phyloP scores from a whole-genome alignment of 805 yeast genomes.

The Saccharomycopsis javanensis region DNA sequence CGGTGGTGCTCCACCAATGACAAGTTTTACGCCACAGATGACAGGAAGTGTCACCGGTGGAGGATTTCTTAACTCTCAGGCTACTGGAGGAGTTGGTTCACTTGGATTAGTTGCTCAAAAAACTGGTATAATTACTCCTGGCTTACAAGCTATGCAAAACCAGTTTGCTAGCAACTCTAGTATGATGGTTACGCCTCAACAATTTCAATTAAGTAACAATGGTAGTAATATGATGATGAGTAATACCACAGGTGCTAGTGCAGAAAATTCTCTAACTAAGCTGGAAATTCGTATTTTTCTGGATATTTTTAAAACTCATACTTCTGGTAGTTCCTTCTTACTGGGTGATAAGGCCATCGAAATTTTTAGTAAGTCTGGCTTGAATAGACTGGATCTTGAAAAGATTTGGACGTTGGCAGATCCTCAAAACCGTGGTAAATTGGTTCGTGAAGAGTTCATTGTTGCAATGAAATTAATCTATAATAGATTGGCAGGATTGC shows the following conservation, averaged over 20 bases:
- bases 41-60: conserved; percentile 35
- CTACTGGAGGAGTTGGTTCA: conserved; percentile 25
- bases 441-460: conserved; percentile 84
- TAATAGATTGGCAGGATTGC: conserved; percentile 78
- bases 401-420: conserved; percentile 88
- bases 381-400: conserved; percentile 76
- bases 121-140: conserved; percentile 56
- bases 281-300: conserved; percentile 49
- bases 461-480: conserved; percentile 97
- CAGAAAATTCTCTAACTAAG: conserved; percentile 68
- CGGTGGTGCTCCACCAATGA: conserved; percentile 11
- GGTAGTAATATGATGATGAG: conserved; percentile 16
- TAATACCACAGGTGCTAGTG: conserved; percentile 29
- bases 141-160: conserved; percentile 17
- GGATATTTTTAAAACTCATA: conserved; percentile 52
- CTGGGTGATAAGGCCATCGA: conserved; percentile 77
- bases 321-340: conserved; percentile 47
- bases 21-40: conserved; percentile 40
- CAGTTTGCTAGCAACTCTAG: conserved; percentile 23
- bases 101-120: conserved; percentile 49
- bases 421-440: conserved; percentile 67
- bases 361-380: conserved; percentile 85
- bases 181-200: conserved; percentile 4
- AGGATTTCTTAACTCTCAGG: conserved; percentile 24
- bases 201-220: conserved; percentile 24